Base-by-base conservation (phyloP, 2,329 filamentous ascomycete genomes). In the Zymoseptoria pseudotritici region DNA sequence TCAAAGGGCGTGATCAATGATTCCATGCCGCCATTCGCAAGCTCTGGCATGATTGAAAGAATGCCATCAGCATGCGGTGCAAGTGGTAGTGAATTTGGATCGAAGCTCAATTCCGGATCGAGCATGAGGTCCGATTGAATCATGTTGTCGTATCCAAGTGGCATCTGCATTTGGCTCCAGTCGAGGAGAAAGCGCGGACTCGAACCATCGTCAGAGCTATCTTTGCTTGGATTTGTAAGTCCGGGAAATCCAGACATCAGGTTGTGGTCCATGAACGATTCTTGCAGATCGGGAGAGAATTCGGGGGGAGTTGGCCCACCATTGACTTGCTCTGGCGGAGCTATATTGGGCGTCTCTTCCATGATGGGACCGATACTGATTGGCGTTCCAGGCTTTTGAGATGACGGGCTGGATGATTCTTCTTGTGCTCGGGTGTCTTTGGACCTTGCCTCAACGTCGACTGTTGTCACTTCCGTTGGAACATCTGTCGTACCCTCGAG, bases 171-270 rank as follows among this genome's bases (percentile, higher is more conserved):
- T 56, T 77, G 73, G 51, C 71, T 72, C 78, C 79, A 80, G 63
- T 80, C 78, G 66, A 80, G 74, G 71, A 79, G 74, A 68, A 79
- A 80, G 19, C 71, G 73, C 3, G 78, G 78, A 66, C 76, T 80
- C 8, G 75, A 70, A 17, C 70, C 73, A 13, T 71, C 70, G 8
- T 80, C 77, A 1, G 77, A 74, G 22, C 72, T 70, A 31, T 78
- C 76, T 17, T 72, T 73, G 42, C 70, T 65, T 24, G 66, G 72
- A 64, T 31, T 73, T 69, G 59, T 52, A 29, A 80, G 78, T 31
- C 80, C 77, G 20, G 78, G 75, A 60, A 77, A 80, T 13, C 76
- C 76, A 20, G 77, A 76, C 65, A 79, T 73, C 11, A 77, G 76
- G 20, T 78, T 78, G 10, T 74, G 73, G 26, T 77, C 73, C 49